These are phyloP conservation scores for Mycena vitilis DNA, from an alignment of 768 basidiomycete species.

Conservation along the genomic window DNA sequence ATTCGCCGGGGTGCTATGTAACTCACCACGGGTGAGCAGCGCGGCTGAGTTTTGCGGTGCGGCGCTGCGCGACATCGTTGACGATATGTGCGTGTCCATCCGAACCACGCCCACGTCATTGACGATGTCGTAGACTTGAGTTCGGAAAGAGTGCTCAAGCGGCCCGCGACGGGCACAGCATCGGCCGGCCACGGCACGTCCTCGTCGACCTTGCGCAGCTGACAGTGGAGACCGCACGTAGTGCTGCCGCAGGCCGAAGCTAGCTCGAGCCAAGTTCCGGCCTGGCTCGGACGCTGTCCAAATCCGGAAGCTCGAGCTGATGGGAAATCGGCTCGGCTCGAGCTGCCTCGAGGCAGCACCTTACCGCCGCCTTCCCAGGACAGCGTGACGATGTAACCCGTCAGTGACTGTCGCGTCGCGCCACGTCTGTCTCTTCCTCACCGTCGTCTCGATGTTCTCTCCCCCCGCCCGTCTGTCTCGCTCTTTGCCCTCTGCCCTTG, in stretches of 20 bases:
- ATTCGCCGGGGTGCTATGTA: neutral
- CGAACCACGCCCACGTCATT: no score
- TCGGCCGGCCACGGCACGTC: neutral
- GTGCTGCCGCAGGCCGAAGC: neutral
- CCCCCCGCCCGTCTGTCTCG: no score
- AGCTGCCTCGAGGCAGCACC: neutral
- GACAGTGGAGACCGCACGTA: slow-evolving; percentile 11
- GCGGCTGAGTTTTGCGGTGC: slow-evolving; percentile 27
- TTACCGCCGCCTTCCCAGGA: no score
- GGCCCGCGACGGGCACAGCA: neutral
- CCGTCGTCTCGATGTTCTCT: no score
- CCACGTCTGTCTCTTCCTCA: no score
- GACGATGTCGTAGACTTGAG: slow-evolving; percentile 19
- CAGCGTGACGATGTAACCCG: no score
- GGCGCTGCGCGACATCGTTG: slow-evolving; percentile 25
- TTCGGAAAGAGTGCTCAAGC: slow-evolving; percentile 23
- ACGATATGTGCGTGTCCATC: slow-evolving; percentile 22
- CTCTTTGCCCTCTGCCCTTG: no score
- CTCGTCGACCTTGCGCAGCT: slow-evolving; percentile 24
- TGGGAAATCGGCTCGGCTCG: neutral
- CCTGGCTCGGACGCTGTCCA: neutral
- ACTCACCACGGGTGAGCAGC: slow-evolving; percentile 5
- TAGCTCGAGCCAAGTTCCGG: no score
- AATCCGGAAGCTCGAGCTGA: neutral
- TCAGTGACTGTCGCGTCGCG: no score